Percentiles rank a stretch among this genome's conserved stretches.
Evolutionary conservation across 1,284 basidiomycete species (phyloP).

Genomic region (Phellopilus nigrolimitatus): DNA sequence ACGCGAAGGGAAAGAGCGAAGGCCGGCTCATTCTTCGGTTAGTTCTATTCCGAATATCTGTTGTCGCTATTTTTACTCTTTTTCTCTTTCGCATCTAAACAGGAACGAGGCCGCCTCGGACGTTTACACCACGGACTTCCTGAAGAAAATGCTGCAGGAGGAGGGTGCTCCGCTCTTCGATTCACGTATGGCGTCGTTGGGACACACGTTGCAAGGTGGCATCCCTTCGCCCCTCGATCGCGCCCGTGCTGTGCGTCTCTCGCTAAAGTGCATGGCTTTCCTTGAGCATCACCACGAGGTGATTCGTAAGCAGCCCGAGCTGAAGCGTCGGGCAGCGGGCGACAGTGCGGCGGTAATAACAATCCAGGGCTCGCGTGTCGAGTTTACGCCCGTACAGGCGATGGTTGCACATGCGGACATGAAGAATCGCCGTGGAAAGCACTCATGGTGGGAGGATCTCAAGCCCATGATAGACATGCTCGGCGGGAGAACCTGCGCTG

Average conservation of each 20-base stretch:
- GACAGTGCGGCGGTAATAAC: conserved; percentile 89
- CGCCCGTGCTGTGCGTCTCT: conserved; percentile 83
- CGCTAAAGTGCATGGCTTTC: conserved; percentile 92
- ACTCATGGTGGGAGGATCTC: conserved; percentile 76
- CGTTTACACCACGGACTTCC: conserved; percentile 89
- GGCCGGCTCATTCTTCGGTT: conserved; percentile 90
- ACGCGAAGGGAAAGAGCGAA: conserved; percentile 86
- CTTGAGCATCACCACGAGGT: conserved; percentile 75
- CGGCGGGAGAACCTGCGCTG: conserved; percentile 27
- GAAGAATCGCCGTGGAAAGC: conserved; percentile 80
- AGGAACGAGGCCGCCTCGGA: conserved; percentile 85
- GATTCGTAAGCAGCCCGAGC: conserved; percentile 42
- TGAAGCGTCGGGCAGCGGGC: conserved; percentile 45
- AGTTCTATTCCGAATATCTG: conserved; percentile 24
- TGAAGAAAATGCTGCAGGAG: conserved; percentile 93
- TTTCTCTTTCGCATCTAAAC: conserved; percentile 7
- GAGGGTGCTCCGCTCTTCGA: conserved; percentile 93
- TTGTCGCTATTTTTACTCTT: not conserved
- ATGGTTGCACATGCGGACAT: conserved; percentile 88
- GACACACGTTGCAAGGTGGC: conserved; percentile 95
- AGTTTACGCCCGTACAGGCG: conserved; percentile 80
- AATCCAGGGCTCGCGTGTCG: conserved; percentile 75
- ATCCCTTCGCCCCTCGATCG: conserved; percentile 94
- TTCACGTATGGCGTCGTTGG: conserved; percentile 88
- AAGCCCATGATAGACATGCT: conserved; percentile 72